phyloP scores from a whole-genome alignment of 2,329 filamentous ascomycete species.

The Pseudogymnoascus sp. region DNA sequence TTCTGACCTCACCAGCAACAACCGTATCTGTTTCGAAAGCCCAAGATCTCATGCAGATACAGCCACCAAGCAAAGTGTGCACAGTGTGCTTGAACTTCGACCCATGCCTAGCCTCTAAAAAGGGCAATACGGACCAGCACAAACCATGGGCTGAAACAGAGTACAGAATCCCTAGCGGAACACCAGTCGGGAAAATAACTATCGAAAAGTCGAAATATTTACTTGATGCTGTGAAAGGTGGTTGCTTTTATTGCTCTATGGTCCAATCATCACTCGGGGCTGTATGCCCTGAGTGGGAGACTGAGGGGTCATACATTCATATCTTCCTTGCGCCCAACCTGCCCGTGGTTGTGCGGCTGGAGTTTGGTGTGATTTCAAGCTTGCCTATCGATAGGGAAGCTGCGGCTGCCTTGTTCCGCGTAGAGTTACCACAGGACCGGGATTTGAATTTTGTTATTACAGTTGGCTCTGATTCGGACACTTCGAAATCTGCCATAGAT shows the following conservation, averaged over 20 bases:
- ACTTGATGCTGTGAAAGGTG: background rate
- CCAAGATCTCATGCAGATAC: background rate
- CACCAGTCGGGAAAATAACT: background rate
- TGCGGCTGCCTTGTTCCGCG: background rate
- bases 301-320: background rate
- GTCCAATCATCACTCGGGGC: background rate
- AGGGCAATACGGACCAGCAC: background rate
- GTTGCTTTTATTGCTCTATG: background rate
- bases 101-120: background rate
- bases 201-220: background rate
- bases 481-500: background rate
- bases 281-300: background rate
- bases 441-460: background rate
- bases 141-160: background rate
- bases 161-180: background rate
- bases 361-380: background rate
- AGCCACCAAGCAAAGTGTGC: background rate
- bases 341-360: background rate
- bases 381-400: background rate
- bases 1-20: background rate
- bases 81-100: background rate
- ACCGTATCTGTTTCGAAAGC: background rate
- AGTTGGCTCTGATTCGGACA: background rate
- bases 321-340: background rate
- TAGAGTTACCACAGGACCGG: background rate